Base-by-base conservation (phyloP, 108 stramenopile species). In the Skeletonema tropicum region DNA sequence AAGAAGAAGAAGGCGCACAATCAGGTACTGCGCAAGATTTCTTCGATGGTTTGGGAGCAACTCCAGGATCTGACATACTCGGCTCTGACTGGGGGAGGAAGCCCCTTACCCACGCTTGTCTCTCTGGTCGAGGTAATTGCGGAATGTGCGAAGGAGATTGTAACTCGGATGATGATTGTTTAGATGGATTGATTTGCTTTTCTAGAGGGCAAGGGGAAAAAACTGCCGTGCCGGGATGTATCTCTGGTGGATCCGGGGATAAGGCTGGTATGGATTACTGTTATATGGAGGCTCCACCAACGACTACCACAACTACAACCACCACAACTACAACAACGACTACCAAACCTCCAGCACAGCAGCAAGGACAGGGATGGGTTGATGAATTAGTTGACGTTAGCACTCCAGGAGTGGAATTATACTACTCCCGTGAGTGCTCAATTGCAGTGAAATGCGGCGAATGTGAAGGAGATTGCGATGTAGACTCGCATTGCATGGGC, bases 111-210 rank as follows among this genome's bases (percentile, higher is more conserved):
- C 63, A 70, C 39, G 36, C 57, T 35, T 71, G 72, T 48, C 26
- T 61, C 0, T 35, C 68, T 13, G 57, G 70, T 52, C 64, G 52
- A 13, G 74, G 74, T n/a, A 57, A 52, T 35, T 83, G 82, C 30
- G 73, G 73, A 31, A 33, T 74, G 29, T 83, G 82, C 21, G 64
- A 83, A 65, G 82, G 82, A 14, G 82, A 83, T 38, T 83, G 82
- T 70, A 58, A 74, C 32, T 74, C 71, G 30, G 73, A 83, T 74
- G 60, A 36, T 5, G 82, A 83, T 57, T 83, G 82, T 26, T 38
- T 23, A 23, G 52, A 49, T 21, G 77, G 73, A 45, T 67, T 83
- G 11, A 31, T 68, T 65, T 83, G 82, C 41, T 83, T 82, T 39
- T 82, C 80, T 1, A 52, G 80, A 17, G 64, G 70, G 1, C 35